These are phyloP conservation scores for Hymenoscyphus fraxineus DNA, from an alignment of 2,329 filamentous ascomycete species.

Conservation along the genomic window DNA sequence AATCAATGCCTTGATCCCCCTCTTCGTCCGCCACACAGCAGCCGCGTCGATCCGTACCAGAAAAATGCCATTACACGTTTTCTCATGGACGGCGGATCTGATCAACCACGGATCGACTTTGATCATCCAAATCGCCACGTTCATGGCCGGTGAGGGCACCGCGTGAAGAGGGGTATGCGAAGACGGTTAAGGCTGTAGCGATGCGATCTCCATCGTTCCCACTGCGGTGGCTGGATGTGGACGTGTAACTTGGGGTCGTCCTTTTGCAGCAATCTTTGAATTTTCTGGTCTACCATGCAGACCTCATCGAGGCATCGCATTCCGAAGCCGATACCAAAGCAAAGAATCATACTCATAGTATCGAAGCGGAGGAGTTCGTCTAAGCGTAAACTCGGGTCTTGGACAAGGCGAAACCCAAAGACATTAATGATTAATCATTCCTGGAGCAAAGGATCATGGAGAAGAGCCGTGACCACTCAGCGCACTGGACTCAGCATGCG, in stretches of 20 bases:
- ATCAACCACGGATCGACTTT: not conserved
- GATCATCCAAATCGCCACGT: not conserved
- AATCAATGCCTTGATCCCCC: not conserved
- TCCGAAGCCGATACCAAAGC: too few species aligned
- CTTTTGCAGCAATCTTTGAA: not conserved
- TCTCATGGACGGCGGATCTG: not conserved
- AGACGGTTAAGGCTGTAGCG: constrained; percentile 3
- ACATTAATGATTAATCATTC: not conserved
- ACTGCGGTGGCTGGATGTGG: not conserved
- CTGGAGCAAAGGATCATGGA: constrained; percentile 1
- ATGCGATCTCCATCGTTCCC: constrained; percentile 1
- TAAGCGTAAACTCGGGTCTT: not conserved
- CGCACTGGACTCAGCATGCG: not conserved
- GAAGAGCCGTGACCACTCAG: constrained; percentile 3
- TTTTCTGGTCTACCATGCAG: not conserved
- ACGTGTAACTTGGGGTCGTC: not conserved
- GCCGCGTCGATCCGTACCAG: not conserved
- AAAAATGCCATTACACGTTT: not conserved
- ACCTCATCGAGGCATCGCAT: too few species aligned
- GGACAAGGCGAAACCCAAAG: not conserved
- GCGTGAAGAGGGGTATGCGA: not conserved
- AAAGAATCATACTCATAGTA: too few species aligned
- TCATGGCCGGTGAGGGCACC: too few species aligned
- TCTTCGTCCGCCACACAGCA: not conserved
- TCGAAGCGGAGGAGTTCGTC: constrained; percentile 1